Evolutionary conservation across 1,284 basidiomycete species (phyloP).

Genomic region (Xerocomus amazonicus): DNA sequence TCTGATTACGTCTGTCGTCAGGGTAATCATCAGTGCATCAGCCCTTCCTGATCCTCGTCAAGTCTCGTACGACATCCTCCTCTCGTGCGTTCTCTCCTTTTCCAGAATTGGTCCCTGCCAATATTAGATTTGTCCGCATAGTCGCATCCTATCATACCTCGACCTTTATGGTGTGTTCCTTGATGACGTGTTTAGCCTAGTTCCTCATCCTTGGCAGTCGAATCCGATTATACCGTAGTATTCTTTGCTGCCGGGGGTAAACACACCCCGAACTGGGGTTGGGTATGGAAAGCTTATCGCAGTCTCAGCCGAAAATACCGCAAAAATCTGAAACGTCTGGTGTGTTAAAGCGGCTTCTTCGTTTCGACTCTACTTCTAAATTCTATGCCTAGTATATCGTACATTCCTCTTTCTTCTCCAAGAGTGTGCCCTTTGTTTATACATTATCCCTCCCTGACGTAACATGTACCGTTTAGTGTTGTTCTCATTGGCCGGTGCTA

Average conservation of each 20-base stretch:
- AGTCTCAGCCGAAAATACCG: slow-evolving; percentile 79
- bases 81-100: slow-evolving; percentile 52
- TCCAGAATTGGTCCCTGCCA: slow-evolving; percentile 2
- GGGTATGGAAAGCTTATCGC: slow-evolving; percentile 87
- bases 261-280: slow-evolving; percentile 79
- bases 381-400: slow-evolving; percentile 62
- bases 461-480: slow-evolving; percentile 51
- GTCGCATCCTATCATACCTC: slow-evolving; percentile 71
- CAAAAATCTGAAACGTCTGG: slow-evolving; percentile 82
- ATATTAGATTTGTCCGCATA: slow-evolving; percentile 29
- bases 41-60: slow-evolving; percentile 74
- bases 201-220: slow-evolving; percentile 46
- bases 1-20: slow-evolving; percentile 27
- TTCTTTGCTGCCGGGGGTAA: slow-evolving; percentile 81
- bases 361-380: slow-evolving; percentile 3
- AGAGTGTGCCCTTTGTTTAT: slow-evolving; percentile 52
- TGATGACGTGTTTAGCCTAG: background rate
- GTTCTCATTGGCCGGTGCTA: slow-evolving; percentile 79
- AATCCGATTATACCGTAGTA: slow-evolving; percentile 82
- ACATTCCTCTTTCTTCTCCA: slow-evolving; percentile 84
- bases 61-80: slow-evolving; percentile 73
- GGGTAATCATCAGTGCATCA: slow-evolving; percentile 79
- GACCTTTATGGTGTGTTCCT: slow-evolving; percentile 66
- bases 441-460: background rate
- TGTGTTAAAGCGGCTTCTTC: slow-evolving; percentile 31